Percentiles rank a stretch among this genome's conserved stretches.
Conservation (phyloP, 352 stramenopile genomes). For the Phytophthora agathidicida region DNA sequence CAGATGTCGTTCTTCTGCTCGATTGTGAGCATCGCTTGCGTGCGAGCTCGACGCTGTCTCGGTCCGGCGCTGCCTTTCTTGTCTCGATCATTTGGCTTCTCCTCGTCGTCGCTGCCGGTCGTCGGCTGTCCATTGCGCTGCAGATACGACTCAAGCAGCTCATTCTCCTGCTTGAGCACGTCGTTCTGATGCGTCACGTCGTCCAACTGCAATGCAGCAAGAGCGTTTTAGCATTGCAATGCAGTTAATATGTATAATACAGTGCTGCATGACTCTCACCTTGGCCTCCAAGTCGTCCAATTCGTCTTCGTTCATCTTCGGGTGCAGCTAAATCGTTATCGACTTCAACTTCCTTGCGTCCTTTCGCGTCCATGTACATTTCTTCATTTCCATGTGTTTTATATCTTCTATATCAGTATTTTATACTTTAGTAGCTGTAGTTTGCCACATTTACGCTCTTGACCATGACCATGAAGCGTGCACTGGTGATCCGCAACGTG, state of each 20-base stretch:
- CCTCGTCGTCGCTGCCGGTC: slow-evolving; percentile 67
- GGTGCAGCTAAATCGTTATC: too few relatives aligned
- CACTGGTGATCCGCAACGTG: slow-evolving; percentile 80
- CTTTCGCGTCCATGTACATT: slow-evolving; percentile 26
- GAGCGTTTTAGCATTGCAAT: not conserved
- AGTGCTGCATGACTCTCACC: too few relatives aligned
- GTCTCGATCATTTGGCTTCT: slow-evolving; percentile 58
- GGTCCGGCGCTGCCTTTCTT: slow-evolving; percentile 38
- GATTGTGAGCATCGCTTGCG: slow-evolving; percentile 83
- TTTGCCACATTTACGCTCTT: not conserved
- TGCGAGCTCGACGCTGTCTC: slow-evolving; percentile 59
- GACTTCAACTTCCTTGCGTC: slow-evolving; percentile 31
- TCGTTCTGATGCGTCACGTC: slow-evolving; percentile 89
- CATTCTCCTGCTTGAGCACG: slow-evolving; percentile 91
- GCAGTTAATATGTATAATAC: too few relatives aligned
- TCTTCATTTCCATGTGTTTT: not conserved
- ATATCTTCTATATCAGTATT: not conserved
- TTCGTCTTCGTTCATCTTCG: slow-evolving; percentile 66
- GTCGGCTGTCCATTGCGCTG: slow-evolving; percentile 58
- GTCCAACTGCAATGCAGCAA: slow-evolving; percentile 59
- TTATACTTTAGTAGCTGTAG: not conserved
- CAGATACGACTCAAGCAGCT: slow-evolving; percentile 89
- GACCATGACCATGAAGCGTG: slow-evolving; percentile 70
- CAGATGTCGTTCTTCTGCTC: slow-evolving; percentile 94
- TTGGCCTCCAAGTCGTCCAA: slow-evolving; percentile 79